Conservation (phyloP, 1,284 basidiomycete species). For the Trichosporon faecale region DNA sequence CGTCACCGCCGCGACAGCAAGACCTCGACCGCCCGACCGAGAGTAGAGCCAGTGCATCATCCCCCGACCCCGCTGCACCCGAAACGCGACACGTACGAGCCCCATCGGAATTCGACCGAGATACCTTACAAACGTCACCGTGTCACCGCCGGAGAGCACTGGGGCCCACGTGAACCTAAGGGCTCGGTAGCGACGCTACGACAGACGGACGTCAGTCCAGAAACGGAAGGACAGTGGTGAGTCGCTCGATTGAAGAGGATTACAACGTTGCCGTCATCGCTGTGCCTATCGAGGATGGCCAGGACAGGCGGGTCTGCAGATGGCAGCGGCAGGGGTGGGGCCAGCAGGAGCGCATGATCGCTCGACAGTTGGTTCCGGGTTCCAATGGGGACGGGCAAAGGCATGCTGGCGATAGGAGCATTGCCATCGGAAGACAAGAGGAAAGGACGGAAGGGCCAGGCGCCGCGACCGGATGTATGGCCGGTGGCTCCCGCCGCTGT, state of each 20-base stretch:
- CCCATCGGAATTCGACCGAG: neutral
- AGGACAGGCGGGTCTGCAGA: no score
- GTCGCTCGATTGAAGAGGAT: neutral
- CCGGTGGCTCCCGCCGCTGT: neutral
- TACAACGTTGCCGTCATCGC: neutral
- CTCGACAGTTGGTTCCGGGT: neutral
- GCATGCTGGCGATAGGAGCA: neutral
- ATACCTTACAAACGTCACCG: neutral
- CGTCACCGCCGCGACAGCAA: neutral
- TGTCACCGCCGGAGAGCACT: neutral
- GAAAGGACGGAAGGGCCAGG: neutral
- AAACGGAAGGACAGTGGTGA: neutral
- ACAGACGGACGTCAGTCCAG: no score
- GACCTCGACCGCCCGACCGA: neutral
- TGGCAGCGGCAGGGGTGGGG: no score
- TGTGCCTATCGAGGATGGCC: neutral
- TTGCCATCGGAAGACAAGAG: no score
- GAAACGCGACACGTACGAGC: neutral
- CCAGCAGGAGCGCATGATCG: neutral
- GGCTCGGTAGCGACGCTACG: neutral
- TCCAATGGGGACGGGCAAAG: neutral
- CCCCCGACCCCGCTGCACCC: neutral
- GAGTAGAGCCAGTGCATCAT: no score
- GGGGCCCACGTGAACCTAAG: slow-evolving; percentile 1
- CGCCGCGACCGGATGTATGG: neutral